These are phyloP conservation scores for Lepiota brunneoincarnata DNA, from an alignment of 768 basidiomycete genomes.

Conservation along the genomic window DNA sequence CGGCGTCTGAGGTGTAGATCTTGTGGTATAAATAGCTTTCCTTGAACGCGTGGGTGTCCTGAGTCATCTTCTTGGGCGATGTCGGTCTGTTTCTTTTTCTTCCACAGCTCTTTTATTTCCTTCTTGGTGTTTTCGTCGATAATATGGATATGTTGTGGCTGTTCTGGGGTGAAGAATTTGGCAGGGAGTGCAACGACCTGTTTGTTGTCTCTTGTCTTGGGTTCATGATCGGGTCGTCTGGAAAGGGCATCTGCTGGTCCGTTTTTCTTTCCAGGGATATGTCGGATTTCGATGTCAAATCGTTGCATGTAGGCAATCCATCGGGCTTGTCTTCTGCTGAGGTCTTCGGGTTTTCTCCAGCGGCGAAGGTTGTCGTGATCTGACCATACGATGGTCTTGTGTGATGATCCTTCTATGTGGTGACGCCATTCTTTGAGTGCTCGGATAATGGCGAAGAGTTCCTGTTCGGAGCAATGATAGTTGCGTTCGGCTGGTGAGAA, in stretches of 20 bases:
- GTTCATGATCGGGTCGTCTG: neutral
- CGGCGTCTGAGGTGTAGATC: no score
- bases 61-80: no score
- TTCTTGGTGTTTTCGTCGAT: no score
- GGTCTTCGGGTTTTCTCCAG: neutral
- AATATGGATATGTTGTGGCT: no score
- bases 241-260: neutral
- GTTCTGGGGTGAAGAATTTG: no score
- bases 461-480: no score
- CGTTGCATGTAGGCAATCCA: neutral
- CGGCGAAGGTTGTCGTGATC: constrained; percentile 1
- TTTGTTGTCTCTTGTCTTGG: neutral
- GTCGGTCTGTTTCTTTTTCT: no score
- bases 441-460: no score
- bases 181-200: neutral
- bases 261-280: neutral
- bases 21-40: no score
- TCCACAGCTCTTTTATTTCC: no score
- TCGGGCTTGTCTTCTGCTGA: constrained; percentile 1
- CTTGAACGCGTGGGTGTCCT: no score
- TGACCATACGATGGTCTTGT: neutral
- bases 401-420: neutral
- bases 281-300: neutral
- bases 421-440: neutral
- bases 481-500: no score